Base-by-base conservation (phyloP, 1,139 yeast species). In the Wickerhamomyces sp. region DNA sequence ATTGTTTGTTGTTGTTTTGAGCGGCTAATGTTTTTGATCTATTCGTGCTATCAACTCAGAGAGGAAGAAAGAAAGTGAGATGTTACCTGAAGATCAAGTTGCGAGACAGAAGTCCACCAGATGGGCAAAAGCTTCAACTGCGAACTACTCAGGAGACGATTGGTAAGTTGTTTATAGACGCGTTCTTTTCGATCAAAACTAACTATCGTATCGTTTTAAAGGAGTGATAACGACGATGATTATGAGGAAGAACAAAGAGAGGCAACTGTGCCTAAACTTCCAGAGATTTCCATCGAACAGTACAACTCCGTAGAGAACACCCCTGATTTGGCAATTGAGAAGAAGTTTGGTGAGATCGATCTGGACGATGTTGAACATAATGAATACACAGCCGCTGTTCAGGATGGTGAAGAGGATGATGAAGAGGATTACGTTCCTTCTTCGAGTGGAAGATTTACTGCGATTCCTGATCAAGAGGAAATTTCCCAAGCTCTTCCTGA, bases 51-150 rank as follows among this genome's bases (percentile, higher is more conserved):
- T n/a, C n/a, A n/a, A n/a, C n/a, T n/a, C n/a, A n/a, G n/a, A n/a
- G n/a, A n/a, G n/a, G n/a, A n/a, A n/a, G n/a, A n/a, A n/a, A n/a
- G n/a, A n/a, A n/a, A n/a, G n/a, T n/a, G n/a, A n/a, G n/a, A 41
- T 46, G 47, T 38, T 44, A 5, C 39, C 38, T 15, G 41, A 40
- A 7, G 75, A 68, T 37, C 59, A 68, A 35, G 68, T 76, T 36
- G 75, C 61, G 22, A 69, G 83, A 52, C 75, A 72, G 50, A 70
- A 70, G 45, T 75, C 81, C n/a, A 67, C 76, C n/a, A 61, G 84
- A 34, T 76, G 83, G 83, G 76, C 65, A 3, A 72, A 72, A 42
- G 78, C 78, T 3, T 61, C 75, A 2, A 71, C 69, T 18, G 80
- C 79, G 4, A 58, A 57, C 23, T 61, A 70, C 14, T 77, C 75